These are phyloP conservation scores for Conringia planisiliqua DNA, from an alignment of 345 rosid genomes.

Conservation along the genomic window DNA sequence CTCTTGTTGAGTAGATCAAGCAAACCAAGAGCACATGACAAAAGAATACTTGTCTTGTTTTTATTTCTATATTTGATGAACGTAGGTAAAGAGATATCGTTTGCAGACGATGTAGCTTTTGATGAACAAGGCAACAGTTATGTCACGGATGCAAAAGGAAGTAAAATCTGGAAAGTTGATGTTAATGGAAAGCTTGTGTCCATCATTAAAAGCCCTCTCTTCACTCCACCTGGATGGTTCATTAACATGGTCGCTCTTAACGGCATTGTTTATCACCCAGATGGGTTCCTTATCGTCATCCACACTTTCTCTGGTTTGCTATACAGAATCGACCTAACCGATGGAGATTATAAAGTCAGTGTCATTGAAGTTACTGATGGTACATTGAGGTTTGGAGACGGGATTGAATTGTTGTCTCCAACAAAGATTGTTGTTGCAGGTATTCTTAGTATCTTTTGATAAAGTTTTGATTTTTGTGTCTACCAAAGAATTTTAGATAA, in stretches of 20 bases:
- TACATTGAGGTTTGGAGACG: constrained; percentile 60
- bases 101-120: constrained; percentile 76
- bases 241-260: constrained; percentile 55
- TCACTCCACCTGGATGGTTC: constrained; percentile 62
- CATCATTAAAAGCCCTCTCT: constrained; percentile 53
- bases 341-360: constrained; percentile 40
- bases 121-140: constrained; percentile 72
- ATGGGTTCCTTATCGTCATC: constrained; percentile 66
- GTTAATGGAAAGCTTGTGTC: constrained; percentile 53
- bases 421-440: constrained; percentile 70
- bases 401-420: constrained; percentile 58
- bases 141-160: constrained; percentile 59
- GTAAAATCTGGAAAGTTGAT: constrained; percentile 73
- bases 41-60: too few species aligned
- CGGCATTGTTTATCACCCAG: constrained; percentile 80
- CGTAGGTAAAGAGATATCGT: constrained; percentile 49
- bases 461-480: neutral
- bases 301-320: constrained; percentile 63
- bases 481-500: neutral
- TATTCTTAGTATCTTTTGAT: neutral
- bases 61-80: neutral
- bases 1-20: neutral
- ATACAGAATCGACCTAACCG: constrained; percentile 47
- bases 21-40: neutral
- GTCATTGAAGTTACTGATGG: constrained; percentile 52